These are phyloP conservation scores for Diplodia scrobiculata DNA, from an alignment of 2,329 filamentous ascomycete genomes.

Conservation along the genomic window DNA sequence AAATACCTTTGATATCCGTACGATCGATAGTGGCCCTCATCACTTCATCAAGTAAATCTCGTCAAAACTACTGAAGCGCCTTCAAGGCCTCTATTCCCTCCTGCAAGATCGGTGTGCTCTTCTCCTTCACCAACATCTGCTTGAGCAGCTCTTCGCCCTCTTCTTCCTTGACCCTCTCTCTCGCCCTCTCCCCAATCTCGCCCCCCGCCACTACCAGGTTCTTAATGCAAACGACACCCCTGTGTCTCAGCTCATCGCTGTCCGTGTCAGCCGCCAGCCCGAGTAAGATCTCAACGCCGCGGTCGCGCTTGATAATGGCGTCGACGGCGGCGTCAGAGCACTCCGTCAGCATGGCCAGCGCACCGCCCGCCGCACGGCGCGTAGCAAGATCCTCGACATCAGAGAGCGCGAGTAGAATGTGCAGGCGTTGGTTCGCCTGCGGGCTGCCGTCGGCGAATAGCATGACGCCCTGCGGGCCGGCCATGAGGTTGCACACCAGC, in stretches of 20 bases:
- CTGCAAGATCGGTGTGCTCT: conserved; percentile 69
- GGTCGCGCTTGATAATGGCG: conserved; percentile 68
- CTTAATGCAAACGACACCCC: conserved; percentile 73
- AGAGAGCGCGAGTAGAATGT: conserved; percentile 82
- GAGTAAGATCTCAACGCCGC: conserved; percentile 78
- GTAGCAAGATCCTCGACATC: conserved; percentile 82
- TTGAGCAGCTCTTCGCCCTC: conserved; percentile 70
- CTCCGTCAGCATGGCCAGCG: conserved; percentile 78
- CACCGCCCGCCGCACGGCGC: conserved; percentile 81
- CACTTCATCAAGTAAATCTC: not conserved
- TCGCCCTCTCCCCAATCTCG: conserved; percentile 58
- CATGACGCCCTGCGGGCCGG: conserved; percentile 65
- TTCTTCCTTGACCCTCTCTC: conserved; percentile 52
- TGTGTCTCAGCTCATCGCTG: conserved; percentile 66
- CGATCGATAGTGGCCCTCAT: not conserved
- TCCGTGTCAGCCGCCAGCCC: conserved; percentile 72
- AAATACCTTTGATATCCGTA: not conserved
- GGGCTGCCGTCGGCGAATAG: conserved; percentile 69
- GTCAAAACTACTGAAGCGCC: conserved; percentile 54
- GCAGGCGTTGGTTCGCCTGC: conserved; percentile 71
- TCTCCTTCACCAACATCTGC: conserved; percentile 67
- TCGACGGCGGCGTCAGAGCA: conserved; percentile 70
- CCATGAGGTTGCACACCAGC: conserved; percentile 86
- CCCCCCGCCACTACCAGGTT: conserved; percentile 72
- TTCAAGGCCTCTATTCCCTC: conserved; percentile 74